Evolutionary conservation across 108 stramenopile species (phyloP).

Genomic region (Pseudonitzschia pungens): DNA sequence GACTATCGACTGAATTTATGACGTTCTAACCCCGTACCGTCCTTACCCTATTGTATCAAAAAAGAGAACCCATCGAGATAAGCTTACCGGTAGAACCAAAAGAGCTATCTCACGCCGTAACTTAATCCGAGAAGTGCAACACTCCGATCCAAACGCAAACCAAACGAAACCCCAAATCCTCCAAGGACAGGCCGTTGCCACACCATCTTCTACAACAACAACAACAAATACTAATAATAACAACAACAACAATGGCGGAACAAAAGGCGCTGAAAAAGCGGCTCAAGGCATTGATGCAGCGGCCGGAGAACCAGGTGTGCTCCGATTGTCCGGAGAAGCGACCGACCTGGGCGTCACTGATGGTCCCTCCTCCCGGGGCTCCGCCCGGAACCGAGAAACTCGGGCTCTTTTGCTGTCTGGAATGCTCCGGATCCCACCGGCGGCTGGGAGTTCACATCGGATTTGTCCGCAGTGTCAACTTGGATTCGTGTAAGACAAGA

Average conservation of each 20-base stretch:
- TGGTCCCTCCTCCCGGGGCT: conserved; percentile 80
- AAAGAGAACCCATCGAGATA: no score
- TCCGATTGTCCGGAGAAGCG: conserved; percentile 93
- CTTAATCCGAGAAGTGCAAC: no score
- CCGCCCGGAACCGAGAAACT: conserved; percentile 73
- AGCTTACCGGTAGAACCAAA: no score
- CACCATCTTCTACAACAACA: no score
- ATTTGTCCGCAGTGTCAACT: conserved; percentile 93
- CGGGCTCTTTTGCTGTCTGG: conserved; percentile 98
- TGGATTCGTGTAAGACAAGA: conserved; percentile 90
- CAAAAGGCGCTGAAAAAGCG: conserved; percentile 61
- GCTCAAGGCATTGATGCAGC: conserved; percentile 82
- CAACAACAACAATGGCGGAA: conserved; percentile 34
- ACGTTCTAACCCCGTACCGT: no score
- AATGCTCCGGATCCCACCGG: conserved; percentile 98
- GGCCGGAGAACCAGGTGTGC: conserved; percentile 89
- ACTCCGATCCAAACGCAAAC: no score
- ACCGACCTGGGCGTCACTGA: conserved; percentile 96
- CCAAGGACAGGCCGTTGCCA: no score
- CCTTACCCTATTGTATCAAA: no score
- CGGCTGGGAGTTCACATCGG: conserved; percentile 96
- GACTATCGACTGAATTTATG: no score
- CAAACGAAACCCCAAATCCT: no score
- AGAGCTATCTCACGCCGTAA: no score
- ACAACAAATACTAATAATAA: no score